Percentiles rank a stretch among this genome's conserved stretches.
Conservation (phyloP, 495 filamentous ascomycete genomes). For the Neurospora sp. region DNA sequence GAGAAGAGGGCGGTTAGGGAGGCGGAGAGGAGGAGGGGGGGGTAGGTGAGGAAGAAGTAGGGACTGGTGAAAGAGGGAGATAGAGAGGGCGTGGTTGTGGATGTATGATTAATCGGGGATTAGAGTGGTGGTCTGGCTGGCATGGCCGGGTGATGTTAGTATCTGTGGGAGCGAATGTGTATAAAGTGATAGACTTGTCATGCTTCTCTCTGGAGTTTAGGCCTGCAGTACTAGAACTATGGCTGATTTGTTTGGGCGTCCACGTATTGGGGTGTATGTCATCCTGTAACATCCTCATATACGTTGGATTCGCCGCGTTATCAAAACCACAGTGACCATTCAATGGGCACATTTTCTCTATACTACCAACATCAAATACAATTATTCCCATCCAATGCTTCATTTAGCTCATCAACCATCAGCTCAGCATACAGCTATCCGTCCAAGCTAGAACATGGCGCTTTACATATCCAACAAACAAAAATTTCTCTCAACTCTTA, state of each 20-base stretch:
- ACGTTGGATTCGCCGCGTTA: background rate
- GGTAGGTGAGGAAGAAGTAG: background rate
- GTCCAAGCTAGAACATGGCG: background rate
- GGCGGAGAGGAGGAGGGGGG: background rate
- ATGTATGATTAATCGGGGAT: background rate
- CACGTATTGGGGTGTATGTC: no score
- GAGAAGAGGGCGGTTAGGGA: background rate
- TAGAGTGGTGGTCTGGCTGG: background rate
- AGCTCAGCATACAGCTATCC: background rate
- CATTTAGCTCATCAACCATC: background rate
- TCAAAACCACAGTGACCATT: background rate
- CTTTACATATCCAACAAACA: background rate
- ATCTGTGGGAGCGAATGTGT: background rate
- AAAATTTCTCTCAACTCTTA: background rate
- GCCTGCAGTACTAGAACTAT: background rate
- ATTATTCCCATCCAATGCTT: background rate
- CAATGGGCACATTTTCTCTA: background rate
- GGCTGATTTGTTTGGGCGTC: no score
- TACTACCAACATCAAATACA: background rate
- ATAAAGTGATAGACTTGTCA: background rate
- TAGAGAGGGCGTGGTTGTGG: background rate
- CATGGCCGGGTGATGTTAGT: background rate
- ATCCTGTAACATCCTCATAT: background rate
- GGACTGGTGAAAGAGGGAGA: background rate
- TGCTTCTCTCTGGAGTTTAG: background rate